Conservation (phyloP, 768 basidiomycete genomes). For the Amanita thiersii region DNA sequence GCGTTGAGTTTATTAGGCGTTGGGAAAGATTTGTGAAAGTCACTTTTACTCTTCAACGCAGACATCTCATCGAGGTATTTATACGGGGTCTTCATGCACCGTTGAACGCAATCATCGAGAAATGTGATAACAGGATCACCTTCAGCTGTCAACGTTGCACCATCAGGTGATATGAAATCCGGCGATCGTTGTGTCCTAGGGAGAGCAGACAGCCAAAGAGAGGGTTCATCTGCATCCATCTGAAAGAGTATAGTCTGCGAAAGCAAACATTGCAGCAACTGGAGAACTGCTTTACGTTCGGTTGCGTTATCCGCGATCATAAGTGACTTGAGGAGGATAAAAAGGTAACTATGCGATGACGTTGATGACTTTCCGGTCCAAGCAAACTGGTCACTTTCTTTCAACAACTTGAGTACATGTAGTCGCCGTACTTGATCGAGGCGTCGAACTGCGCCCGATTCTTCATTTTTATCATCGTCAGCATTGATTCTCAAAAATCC, state of each 20-base stretch:
- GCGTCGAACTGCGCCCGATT: slow-evolving; percentile 18
- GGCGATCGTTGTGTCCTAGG: slow-evolving; percentile 34
- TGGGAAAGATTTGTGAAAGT: slow-evolving; percentile 8
- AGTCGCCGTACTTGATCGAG: slow-evolving; percentile 55
- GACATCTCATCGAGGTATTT: slow-evolving; percentile 73
- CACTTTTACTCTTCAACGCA: slow-evolving; percentile 16
- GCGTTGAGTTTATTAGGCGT: slow-evolving; percentile 18
- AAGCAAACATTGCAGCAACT: slow-evolving; percentile 59
- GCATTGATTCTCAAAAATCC: slow-evolving; percentile 21
- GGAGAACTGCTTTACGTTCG: slow-evolving; percentile 36
- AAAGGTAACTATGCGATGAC: slow-evolving; percentile 58
- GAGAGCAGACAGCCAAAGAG: slow-evolving; percentile 65
- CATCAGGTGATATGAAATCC: slow-evolving; percentile 40
- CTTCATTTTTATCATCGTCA: slow-evolving; percentile 7
- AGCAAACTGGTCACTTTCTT: slow-evolving; percentile 68
- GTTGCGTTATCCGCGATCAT: slow-evolving; percentile 39
- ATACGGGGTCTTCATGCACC: slow-evolving; percentile 78
- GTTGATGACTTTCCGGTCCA: slow-evolving; percentile 72
- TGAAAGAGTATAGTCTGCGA: slow-evolving; percentile 73
- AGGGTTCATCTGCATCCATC: slow-evolving; percentile 62
- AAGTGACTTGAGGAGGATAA: slow-evolving; percentile 64
- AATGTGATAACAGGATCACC: slow-evolving; percentile 51
- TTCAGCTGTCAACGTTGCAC: slow-evolving; percentile 46
- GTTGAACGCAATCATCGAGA: slow-evolving; percentile 79
- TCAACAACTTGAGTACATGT: slow-evolving; percentile 70